A percentile compares a stretch with the other conserved stretches of the same genome.
Evolutionary conservation across 176 grass and related monocot genomes (phyloP).

Genomic region (Calamus simplicifolius): DNA sequence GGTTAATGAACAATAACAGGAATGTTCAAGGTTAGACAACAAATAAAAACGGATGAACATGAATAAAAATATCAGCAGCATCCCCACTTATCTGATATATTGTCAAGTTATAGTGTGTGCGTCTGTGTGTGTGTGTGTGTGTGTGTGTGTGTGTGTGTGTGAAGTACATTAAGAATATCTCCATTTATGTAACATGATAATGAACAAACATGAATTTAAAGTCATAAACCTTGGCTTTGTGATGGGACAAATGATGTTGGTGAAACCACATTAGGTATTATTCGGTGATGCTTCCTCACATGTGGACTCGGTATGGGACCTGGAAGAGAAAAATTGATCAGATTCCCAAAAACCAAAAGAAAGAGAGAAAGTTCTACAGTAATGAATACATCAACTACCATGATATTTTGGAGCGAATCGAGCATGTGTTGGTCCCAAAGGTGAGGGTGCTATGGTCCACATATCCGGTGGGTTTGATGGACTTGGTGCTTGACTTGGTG

Average conservation of each 20-base stretch:
- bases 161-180: too few species aligned
- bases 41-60: not conserved
- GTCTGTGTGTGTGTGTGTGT: too few species aligned
- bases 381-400: constrained; percentile 33
- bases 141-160: too few species aligned
- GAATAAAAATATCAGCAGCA: not conserved
- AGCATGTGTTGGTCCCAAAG: constrained; percentile 24
- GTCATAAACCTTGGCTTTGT: constrained; percentile 35
- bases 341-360: constrained; percentile 5
- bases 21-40: not conserved
- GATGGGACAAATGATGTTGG: constrained; percentile 37
- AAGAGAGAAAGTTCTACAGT: not conserved
- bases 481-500: constrained; percentile 28
- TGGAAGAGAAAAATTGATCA: constrained; percentile 11
- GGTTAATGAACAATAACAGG: constrained; percentile 7
- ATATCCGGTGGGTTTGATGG: constrained; percentile 31
- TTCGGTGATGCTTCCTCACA: constrained; percentile 41
- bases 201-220: not conserved
- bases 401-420: constrained; percentile 47
- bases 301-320: constrained; percentile 24
- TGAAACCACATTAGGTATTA: constrained; percentile 26
- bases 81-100: not conserved
- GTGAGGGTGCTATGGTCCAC: not conserved
- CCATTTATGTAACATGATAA: not conserved
- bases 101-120: not conserved